Evolutionary conservation across 768 basidiomycete genomes (phyloP).

Genomic region (Trametes cubensis): DNA sequence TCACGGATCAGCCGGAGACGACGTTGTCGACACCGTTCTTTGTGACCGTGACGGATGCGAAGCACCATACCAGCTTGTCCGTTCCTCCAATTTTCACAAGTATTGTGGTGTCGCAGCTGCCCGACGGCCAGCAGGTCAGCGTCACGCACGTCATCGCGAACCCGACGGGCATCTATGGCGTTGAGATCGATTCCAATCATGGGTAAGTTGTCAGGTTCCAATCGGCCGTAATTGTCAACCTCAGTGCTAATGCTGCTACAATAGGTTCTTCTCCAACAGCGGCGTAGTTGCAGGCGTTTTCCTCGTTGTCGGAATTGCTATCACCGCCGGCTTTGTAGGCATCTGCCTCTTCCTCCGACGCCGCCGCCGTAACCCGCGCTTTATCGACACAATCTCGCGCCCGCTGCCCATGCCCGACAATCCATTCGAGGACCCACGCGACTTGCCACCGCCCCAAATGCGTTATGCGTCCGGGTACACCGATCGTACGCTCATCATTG

Average conservation of each 20-base stretch:
- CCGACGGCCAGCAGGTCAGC: conserved; percentile 49
- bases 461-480: conserved; percentile 22
- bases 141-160: conserved; percentile 58
- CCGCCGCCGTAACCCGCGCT: conserved; percentile 34
- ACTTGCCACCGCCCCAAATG: conserved; percentile 26
- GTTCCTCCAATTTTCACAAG: conserved; percentile 52
- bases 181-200: conserved; percentile 16
- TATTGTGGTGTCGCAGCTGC: conserved; percentile 46
- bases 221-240: background rate
- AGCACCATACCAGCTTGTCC: conserved; percentile 43
- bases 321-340: conserved; percentile 48
- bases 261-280: conserved; percentile 65
- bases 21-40: conserved; percentile 49
- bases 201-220: conserved; percentile 25
- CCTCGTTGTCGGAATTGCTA: conserved; percentile 61
- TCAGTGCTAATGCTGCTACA: background rate
- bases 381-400: conserved; percentile 28
- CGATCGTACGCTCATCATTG: conserved; percentile 18
- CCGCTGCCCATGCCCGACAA: conserved; percentile 30
- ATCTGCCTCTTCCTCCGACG: conserved; percentile 43
- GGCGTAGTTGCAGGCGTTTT: conserved; percentile 78
- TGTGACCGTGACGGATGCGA: conserved; percentile 42
- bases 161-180: conserved; percentile 41
- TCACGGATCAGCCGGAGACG: conserved; percentile 44
- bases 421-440: conserved; percentile 42